Base-by-base conservation (phyloP, 352 stramenopile genomes). In the Aphanomyces astaci region DNA sequence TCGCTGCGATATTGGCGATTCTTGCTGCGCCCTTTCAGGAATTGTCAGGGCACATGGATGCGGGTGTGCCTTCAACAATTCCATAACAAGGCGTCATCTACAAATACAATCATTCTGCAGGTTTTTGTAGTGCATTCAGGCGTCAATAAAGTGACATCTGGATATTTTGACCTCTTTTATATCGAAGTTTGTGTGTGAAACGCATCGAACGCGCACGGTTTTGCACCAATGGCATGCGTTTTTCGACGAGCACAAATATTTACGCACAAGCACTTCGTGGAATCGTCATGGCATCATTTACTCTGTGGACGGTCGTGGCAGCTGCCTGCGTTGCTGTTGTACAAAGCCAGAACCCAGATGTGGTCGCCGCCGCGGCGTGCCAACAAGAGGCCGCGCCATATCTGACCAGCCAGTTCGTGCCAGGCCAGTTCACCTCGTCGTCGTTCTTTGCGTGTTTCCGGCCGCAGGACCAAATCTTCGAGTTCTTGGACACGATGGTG, bases 371-470 rank as follows among this genome's bases (percentile, higher is more conserved):
- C 13, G 15, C 28, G 32, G 36, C 19, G 22, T 68, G 62, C 32
- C 62, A 68, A 30, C 15, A 59, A 39, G 7, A 17, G 3, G n/a
- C 22, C 9, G n/a, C 13, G 7, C 3, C 43, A 2, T 33, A 48
- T 27, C 30, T 32, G 17, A 39, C 28, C 1, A 2, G 17, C 17
- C 11, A n/a, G 7, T 33, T 68, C 5, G 17, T 4, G 30, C 28
- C 22, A 9, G 62, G 62, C 28, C 19, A 45, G 3, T 68, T 68
- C 33, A 45, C 62, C 9, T 17, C 43, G n/a, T 59, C 22, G 24
- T 24, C 67, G 2, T 78, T 76, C 69, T 78, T 78, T 39, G 67
- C 75, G 30, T 78, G 73, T 53, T 78, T 71, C 55, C 71, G 73
- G 5, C 54, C 60, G 11, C 53, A 64, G 3, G 59, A 65, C 1